These are phyloP conservation scores for Simplicillium sp. DNA, from an alignment of 2,329 filamentous ascomycete species.

Conservation along the genomic window DNA sequence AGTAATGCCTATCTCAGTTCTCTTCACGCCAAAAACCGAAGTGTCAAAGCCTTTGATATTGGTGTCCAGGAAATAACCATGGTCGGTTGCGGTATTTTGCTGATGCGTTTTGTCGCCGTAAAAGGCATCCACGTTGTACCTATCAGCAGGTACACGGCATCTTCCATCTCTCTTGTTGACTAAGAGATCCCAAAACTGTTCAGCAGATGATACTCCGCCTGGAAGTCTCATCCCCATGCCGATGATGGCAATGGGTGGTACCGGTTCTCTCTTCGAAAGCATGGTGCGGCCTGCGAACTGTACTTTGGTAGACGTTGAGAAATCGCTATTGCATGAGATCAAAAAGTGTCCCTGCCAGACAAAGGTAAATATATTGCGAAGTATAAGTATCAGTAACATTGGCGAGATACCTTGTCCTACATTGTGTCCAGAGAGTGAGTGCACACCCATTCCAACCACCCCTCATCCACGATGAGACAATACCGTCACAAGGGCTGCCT, in stretches of 20 bases:
- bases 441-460: no score
- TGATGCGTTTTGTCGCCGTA: conserved; percentile 8
- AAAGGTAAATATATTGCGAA: no score
- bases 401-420: no score
- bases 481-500: no score
- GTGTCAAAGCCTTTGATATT: background rate
- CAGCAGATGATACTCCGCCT: conserved; percentile 14
- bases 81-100: conserved; percentile 6
- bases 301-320: no score
- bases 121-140: conserved; percentile 16
- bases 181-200: conserved; percentile 21
- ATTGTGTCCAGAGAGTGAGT: no score
- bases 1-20: background rate
- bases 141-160: conserved; percentile 14
- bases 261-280: background rate
- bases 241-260: conserved; percentile 19
- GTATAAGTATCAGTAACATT: no score
- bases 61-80: conserved; percentile 17
- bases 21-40: background rate
- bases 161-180: conserved; percentile 15
- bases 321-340: no score
- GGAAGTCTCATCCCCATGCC: conserved; percentile 23
- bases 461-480: no score
- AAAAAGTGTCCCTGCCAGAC: no score
- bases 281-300: no score